Evolutionary conservation across 345 rosid species (phyloP), one percentile per base, ranked within the genome.

Genomic region (Brassica rapa): DNA sequence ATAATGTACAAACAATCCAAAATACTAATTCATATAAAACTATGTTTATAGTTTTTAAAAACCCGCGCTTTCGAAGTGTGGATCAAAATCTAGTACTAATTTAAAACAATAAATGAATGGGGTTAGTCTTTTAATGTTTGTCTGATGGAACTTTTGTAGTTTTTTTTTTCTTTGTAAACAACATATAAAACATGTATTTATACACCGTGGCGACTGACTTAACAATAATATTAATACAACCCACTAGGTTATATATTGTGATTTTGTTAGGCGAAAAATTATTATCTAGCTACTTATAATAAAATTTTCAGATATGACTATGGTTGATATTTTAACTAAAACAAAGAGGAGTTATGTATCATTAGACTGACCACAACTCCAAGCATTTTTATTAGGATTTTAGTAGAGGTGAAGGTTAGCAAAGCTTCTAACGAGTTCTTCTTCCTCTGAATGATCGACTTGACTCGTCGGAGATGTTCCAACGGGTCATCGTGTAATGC

Each of bases 361-460:
- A 5, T 49, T n/a, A 49, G 56, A 49, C 56, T 49, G 56, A 49
- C 56, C 56, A 49, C 56, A 49, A 49, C 56, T 14, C 56, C 56
- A 49, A 49, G 56, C 56, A 49, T n/a, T 49, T 49, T 49, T 49
- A 49, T 49, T 49, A 49, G 56, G 16, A 49, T 14, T 49, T 49
- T 49, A 49, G 56, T 49, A 49, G 56, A 14, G 19, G 56, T 8
- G 60, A 66, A 81, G 6, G 74, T 76, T 35, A 76, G 14, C 2
- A 73, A 14, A 8, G 92, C 89, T 80, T 83, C 92, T 0, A 85
- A 83, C 8, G 92, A 88, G 46, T 75, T 75, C 65, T 90, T 88
- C 83, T 87, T 86, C 21, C 89, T 27, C 43, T 86, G 88, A 4
- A 83, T 68, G 10, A 68, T 83, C 49, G 83, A 72, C 70, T 86